A percentile compares a stretch with the other conserved stretches of the same genome.
Conservation (phyloP, 169 alveolate species). For the Eimeria sp. region DNA sequence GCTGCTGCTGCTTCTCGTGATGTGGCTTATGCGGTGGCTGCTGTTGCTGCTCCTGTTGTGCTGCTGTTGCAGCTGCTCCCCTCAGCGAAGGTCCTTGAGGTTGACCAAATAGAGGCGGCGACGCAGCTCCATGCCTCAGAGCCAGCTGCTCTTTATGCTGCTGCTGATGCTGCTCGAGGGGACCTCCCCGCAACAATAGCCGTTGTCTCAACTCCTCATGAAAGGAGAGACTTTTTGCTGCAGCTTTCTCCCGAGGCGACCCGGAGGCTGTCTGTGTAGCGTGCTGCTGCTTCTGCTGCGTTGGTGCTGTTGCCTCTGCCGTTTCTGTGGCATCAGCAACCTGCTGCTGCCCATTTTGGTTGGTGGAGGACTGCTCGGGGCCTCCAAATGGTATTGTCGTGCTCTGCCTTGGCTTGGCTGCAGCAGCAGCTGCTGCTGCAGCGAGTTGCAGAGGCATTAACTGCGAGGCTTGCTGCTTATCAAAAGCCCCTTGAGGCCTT, state of each 20-base stretch:
- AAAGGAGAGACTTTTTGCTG: background rate
- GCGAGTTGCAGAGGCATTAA: slow-evolving; percentile 24
- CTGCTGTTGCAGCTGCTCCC: background rate
- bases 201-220: slow-evolving; percentile 38
- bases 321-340: background rate
- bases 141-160: background rate
- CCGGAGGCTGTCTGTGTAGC: background rate
- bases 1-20: too few relatives aligned
- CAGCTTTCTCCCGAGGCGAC: slow-evolving; percentile 12
- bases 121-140: slow-evolving; percentile 16
- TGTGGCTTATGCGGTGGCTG: too few relatives aligned
- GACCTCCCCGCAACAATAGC: slow-evolving; percentile 18
- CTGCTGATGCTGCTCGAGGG: background rate
- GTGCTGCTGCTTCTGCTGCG: slow-evolving; percentile 3
- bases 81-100: background rate
- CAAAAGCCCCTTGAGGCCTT: slow-evolving; percentile 12
- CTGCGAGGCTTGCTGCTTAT: background rate
- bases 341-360: too few relatives aligned
- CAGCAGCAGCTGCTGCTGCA: slow-evolving; percentile 54
- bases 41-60: too few relatives aligned
- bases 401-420: slow-evolving; percentile 22
- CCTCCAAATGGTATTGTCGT: slow-evolving; percentile 10
- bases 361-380: background rate
- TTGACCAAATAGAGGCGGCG: slow-evolving; percentile 13
- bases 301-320: slow-evolving; percentile 28